Evolutionary conservation across 2,329 filamentous ascomycete genomes (phyloP), one percentile per base, ranked within the genome.

Genomic region (Torrubiella hemipterigena): DNA sequence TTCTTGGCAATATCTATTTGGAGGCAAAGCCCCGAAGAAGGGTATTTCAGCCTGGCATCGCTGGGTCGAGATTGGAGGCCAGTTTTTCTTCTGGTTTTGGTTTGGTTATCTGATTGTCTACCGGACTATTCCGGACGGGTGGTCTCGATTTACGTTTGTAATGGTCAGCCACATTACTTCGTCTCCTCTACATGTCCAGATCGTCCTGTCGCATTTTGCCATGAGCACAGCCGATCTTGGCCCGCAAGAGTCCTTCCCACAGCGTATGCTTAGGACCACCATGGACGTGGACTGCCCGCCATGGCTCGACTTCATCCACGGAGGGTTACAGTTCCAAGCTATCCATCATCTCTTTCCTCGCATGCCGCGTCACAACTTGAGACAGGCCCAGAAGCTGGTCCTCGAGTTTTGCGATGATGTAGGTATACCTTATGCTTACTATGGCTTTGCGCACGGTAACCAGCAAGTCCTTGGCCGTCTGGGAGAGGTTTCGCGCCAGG

Each of bases 201-300:
- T 94, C 51, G 93, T 85, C 0, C 69, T 94, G 13, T 91, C 82
- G 3, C 86, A 94, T 55, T 94, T 93, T 55, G 83, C 83, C 42
- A 94, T 93, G 86, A 89, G 82, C 44, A 94, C 86, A 0, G 71
- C 82, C 9, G 84, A 94, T 45, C 65, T 94, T 10, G 87, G 87
- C 0, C 75, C 81, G 2, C 66, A 77, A 31, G 86, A 94, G 52
- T 91, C 82, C 1, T 94, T 94, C 52, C 76, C 86, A 1, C 85
- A 93, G 55, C 82, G 79, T 53, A 91, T 93, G 79, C 66, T 94
- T 27, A 77, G 87, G 42, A 94, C 86, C 1, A 93, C 86, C 10
- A 93, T 94, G 85, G 85, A 93, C 41, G 77, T 93, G 15, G 84
- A 91, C 50, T 93, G 85, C 48, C 83, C 85, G 1, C 65, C 69